Evolutionary conservation across 495 filamentous ascomycete species (phyloP).

Genomic region (Penicillium steckii): DNA sequence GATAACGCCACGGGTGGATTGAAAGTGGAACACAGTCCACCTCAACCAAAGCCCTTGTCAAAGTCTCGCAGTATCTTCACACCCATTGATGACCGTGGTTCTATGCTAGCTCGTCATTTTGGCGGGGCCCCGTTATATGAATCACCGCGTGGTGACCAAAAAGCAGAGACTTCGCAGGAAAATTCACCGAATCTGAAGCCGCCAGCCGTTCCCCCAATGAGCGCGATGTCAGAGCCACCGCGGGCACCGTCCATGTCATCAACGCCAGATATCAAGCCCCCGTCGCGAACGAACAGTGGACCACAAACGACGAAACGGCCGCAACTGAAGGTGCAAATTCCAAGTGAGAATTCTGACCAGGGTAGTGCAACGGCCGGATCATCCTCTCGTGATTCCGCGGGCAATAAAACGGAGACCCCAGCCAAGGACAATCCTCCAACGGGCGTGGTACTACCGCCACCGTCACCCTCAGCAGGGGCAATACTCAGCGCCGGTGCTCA

Average conservation of each 20-base stretch:
- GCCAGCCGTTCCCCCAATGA: conserved; percentile 17
- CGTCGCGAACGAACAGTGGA: conserved; percentile 70
- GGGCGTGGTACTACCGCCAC: conserved; percentile 83
- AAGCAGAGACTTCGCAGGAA: conserved; percentile 45
- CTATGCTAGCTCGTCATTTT: conserved; percentile 83
- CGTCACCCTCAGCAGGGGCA: conserved; percentile 82
- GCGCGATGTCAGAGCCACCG: conserved; percentile 41
- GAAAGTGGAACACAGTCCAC: conserved; percentile 47
- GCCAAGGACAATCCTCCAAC: conserved; percentile 59
- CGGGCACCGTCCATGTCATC: conserved; percentile 49
- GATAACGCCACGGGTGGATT: conserved; percentile 38
- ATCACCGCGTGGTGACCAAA: conserved; percentile 39
- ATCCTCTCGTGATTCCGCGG: conserved; percentile 70
- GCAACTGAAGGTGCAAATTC: conserved; percentile 89
- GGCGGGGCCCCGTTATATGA: conserved; percentile 53
- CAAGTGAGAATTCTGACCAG: conserved; percentile 82
- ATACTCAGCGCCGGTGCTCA: conserved; percentile 88
- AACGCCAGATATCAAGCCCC: conserved; percentile 63
- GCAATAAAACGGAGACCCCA: conserved; percentile 51
- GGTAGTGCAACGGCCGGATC: conserved; percentile 75
- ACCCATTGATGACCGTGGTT: conserved; percentile 89
- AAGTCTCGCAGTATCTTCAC: conserved; percentile 95
- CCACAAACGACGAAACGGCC: conserved; percentile 67
- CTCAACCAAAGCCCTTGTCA: conserved; percentile 66
- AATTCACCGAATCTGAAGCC: conserved; percentile 29